Evolutionary conservation across 2,329 filamentous ascomycete species (phyloP).

Genomic region (Magnaporthales sp.): DNA sequence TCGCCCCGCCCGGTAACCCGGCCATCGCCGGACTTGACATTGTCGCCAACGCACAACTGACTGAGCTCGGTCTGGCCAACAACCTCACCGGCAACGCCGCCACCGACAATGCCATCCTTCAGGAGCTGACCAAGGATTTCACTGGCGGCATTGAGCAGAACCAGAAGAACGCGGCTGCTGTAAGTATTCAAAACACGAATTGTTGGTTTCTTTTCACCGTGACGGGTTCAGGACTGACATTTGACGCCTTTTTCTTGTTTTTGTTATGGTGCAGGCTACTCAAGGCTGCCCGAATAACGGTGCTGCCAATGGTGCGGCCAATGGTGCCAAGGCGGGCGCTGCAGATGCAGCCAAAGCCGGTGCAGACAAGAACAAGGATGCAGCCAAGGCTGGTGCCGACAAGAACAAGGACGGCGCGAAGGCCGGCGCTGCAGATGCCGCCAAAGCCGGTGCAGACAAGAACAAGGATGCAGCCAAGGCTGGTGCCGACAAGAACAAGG

Average conservation of each 20-base stretch:
- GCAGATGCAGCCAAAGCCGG: neutral
- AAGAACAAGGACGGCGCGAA: no score
- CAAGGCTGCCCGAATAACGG: neutral
- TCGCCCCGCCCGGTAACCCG: slow-evolving; percentile 10
- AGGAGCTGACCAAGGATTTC: slow-evolving; percentile 11
- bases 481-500: no score
- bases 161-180: slow-evolving; percentile 10
- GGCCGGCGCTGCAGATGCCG: no score
- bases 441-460: neutral
- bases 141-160: slow-evolving; percentile 13
- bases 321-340: neutral
- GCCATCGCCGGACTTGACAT: slow-evolving; percentile 11
- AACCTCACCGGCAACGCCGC: slow-evolving; percentile 10
- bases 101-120: slow-evolving; percentile 9
- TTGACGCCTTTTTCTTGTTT: neutral
- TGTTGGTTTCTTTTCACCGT: neutral
- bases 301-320: neutral
- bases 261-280: no score
- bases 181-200: slow-evolving; percentile 7
- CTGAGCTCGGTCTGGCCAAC: slow-evolving; percentile 8
- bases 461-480: no score
- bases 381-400: no score
- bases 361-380: no score
- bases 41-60: slow-evolving; percentile 12
- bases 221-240: neutral